Conservation (phyloP, 441 rosid species). For the Jatropha multifida region DNA sequence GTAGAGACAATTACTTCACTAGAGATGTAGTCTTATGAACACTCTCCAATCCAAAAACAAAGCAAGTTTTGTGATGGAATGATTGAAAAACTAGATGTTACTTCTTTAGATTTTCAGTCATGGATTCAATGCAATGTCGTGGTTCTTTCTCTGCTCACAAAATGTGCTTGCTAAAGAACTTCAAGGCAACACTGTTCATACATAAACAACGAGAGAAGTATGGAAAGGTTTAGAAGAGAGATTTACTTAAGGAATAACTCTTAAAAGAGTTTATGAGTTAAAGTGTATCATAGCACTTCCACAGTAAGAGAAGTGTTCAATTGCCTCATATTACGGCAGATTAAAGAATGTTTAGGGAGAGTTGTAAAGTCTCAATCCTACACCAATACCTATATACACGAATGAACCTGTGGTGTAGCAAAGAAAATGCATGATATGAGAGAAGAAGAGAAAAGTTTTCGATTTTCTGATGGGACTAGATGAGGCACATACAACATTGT, state of each 20-base stretch:
- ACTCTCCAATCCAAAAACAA: background rate
- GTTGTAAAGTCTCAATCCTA: background rate
- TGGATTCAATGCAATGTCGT: conserved; percentile 1
- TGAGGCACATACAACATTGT: too few relatives aligned
- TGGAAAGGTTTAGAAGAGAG: background rate
- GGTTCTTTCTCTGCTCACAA: background rate
- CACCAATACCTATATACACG: background rate
- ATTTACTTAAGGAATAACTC: conserved; percentile 4
- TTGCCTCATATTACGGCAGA: background rate
- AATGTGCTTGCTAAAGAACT: background rate
- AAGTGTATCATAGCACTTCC: background rate
- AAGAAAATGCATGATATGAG: background rate
- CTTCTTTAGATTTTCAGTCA: background rate
- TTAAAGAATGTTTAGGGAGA: background rate
- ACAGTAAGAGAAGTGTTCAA: background rate
- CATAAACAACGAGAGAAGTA: background rate
- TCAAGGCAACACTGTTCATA: background rate
- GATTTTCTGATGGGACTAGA: too few relatives aligned
- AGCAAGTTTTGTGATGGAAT: background rate
- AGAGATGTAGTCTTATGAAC: background rate
- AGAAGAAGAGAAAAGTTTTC: background rate
- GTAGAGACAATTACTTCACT: background rate
- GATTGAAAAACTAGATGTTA: background rate
- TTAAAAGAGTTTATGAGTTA: background rate
- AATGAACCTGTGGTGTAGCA: background rate